Conservation (phyloP, 208 protist species). For the Tetramitus jugosus region DNA sequence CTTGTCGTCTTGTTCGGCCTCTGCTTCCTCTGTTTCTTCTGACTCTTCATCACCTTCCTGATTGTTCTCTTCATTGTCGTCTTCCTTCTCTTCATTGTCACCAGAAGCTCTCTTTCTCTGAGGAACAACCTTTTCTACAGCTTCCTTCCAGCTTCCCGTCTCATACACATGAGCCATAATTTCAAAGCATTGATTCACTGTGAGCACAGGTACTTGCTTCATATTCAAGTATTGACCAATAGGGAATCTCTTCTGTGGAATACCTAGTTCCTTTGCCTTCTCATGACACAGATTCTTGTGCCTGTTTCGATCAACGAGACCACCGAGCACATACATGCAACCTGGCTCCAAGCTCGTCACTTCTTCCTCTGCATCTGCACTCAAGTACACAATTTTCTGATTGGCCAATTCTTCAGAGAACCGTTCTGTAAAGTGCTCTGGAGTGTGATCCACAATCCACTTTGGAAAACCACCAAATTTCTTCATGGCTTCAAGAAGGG, state of each 20-base stretch:
- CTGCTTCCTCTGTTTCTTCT: not conserved
- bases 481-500: not conserved
- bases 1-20: not conserved
- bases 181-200: conserved; percentile 1
- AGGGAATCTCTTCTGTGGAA: not conserved
- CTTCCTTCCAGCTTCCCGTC: not conserved
- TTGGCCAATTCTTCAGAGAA: not conserved
- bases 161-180: not conserved
- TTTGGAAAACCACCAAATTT: not conserved
- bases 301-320: conserved; percentile 17
- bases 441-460: not conserved
- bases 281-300: conserved; percentile 7
- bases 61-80: not conserved
- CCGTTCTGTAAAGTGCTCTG: not conserved
- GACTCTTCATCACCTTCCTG: not conserved
- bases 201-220: not conserved
- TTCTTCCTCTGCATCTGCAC: conserved; percentile 9
- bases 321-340: not conserved
- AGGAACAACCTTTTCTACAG: not conserved
- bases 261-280: not conserved
- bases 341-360: not conserved
- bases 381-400: conserved; percentile 3
- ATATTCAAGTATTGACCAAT: not conserved
- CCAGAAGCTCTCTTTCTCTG: no score
- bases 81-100: no score